Conservation (phyloP, 805 yeast species). For the Candida mattraensis region DNA sequence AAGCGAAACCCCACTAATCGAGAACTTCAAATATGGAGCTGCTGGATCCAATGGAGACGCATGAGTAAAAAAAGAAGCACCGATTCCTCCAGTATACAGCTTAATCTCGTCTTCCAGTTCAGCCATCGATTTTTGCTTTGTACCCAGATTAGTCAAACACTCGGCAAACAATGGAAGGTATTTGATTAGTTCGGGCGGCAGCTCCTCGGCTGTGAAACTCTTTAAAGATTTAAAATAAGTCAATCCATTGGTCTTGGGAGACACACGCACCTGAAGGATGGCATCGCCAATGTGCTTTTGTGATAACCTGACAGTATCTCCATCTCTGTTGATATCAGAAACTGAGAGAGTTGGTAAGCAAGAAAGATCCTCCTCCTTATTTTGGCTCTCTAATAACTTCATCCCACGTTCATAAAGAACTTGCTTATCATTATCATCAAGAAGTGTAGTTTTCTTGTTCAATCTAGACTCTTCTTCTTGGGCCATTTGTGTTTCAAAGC, state of each 20-base stretch:
- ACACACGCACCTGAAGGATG: constrained; percentile 30
- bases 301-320: constrained; percentile 41
- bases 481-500: constrained; percentile 50
- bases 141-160: constrained; percentile 86
- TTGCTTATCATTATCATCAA: constrained; percentile 57
- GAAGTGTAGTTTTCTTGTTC: constrained; percentile 36
- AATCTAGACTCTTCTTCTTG: constrained; percentile 60
- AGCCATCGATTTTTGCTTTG: constrained; percentile 65
- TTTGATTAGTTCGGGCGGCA: constrained; percentile 64
- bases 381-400: constrained; percentile 60
- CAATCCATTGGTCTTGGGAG: constrained; percentile 67
- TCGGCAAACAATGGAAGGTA: constrained; percentile 76
- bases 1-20: constrained; percentile 67
- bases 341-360: constrained; percentile 77
- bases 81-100: constrained; percentile 79
- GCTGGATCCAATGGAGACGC: constrained; percentile 52
- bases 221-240: constrained; percentile 73
- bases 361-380: constrained; percentile 68
- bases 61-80: constrained; percentile 57
- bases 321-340: constrained; percentile 65
- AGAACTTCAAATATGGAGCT: constrained; percentile 52
- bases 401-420: constrained; percentile 61
- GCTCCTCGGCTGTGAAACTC: constrained; percentile 44
- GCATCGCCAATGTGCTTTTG: constrained; percentile 21
- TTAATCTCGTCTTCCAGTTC: constrained; percentile 84